These are phyloP conservation scores for Cicer arietinum DNA, from an alignment of 306 rosid genomes.

Conservation along the genomic window DNA sequence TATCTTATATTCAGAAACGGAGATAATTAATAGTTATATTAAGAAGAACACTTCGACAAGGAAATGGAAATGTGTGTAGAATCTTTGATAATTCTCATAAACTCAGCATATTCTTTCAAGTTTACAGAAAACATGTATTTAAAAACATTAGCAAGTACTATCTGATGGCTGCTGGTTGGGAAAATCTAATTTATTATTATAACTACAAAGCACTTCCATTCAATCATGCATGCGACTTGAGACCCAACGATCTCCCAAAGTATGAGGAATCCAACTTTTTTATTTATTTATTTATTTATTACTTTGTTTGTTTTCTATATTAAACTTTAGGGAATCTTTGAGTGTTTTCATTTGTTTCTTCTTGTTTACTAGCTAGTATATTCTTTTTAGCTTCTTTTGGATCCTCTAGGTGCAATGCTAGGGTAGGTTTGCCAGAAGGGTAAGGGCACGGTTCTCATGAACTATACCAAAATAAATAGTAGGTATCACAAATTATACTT, in stretches of 20 bases:
- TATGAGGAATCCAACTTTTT: constrained; percentile 41
- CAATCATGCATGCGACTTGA: constrained; percentile 41
- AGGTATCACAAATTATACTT: constrained; percentile 17
- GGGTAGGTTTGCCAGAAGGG: constrained; percentile 46
- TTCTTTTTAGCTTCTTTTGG: constrained; percentile 36
- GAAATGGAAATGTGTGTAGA: constrained; percentile 11
- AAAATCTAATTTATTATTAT: constrained; percentile 25
- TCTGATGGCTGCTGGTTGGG: constrained; percentile 20
- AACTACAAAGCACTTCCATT: neutral
- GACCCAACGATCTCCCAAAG: constrained; percentile 50
- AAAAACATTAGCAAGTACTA: constrained; percentile 32
- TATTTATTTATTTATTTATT: neutral
- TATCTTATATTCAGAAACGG: no score
- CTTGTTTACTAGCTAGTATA: constrained; percentile 33
- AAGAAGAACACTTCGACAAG: neutral
- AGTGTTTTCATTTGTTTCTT: constrained; percentile 30
- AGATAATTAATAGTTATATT: no score
- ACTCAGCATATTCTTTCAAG: constrained; percentile 29
- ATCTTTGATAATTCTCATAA: constrained; percentile 24
- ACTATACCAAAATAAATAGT: constrained; percentile 32
- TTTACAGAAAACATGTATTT: constrained; percentile 18
- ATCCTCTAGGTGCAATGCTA: constrained; percentile 23
- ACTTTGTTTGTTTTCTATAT: constrained; percentile 4
- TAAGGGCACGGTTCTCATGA: constrained; percentile 36
- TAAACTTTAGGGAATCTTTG: constrained; percentile 41